phyloP scores from a whole-genome alignment of 179 eudicot species.

The Patellifolia procumbens region DNA sequence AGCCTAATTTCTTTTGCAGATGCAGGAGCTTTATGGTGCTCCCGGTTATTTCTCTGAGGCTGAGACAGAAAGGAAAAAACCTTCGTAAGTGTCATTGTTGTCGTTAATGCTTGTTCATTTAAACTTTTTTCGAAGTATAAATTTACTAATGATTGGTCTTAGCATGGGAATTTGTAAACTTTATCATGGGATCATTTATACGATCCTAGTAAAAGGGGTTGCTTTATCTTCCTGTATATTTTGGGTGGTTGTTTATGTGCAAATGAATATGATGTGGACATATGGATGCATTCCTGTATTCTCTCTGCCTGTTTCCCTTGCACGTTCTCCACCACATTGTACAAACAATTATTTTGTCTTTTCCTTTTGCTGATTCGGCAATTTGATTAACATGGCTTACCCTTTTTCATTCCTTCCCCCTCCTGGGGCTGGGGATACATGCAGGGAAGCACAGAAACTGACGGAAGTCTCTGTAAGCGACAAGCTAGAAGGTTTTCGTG shows the following conservation, averaged over 20 bases:
- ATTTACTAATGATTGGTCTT: neutral
- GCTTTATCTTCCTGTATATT: neutral
- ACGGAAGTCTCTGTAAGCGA: constrained; percentile 95
- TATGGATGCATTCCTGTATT: neutral
- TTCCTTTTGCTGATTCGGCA: neutral
- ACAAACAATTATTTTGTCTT: neutral
- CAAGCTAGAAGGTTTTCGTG: constrained; percentile 93
- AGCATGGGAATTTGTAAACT: neutral
- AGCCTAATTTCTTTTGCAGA: constrained; percentile 47
- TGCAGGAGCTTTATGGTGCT: constrained; percentile 93
- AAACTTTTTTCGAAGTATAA: neutral
- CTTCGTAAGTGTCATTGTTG: constrained; percentile 48
- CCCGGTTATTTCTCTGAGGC: constrained; percentile 81
- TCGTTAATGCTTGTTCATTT: neutral
- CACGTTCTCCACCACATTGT: neutral
- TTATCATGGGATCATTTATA: neutral
- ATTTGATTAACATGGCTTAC: neutral
- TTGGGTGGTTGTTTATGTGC: neutral
- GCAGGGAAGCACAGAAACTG: constrained; percentile 65
- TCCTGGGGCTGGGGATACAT: constrained; percentile 23
- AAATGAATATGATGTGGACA: neutral
- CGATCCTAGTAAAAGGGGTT: neutral
- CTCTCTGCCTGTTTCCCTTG: neutral
- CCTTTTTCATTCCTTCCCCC: neutral
- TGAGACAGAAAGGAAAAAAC: constrained; percentile 51